Percentiles rank a stretch among this genome's conserved stretches.
Conservation (phyloP, 2,329 filamentous ascomycete species). For the Helotiales sp. region DNA sequence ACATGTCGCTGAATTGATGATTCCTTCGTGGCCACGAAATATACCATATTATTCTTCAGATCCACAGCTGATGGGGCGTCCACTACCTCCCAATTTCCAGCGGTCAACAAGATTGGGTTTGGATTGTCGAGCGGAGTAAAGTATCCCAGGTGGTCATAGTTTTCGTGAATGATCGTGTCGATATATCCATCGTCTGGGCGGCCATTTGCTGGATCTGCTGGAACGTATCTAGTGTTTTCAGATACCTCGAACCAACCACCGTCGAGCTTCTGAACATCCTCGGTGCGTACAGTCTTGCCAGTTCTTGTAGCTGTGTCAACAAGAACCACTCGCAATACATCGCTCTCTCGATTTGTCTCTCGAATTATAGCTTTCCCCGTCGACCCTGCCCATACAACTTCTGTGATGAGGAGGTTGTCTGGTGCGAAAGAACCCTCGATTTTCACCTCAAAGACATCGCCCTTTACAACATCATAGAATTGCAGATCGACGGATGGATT, state of each 20-base stretch:
- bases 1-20: constrained; percentile 87
- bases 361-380: constrained; percentile 78
- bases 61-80: constrained; percentile 83
- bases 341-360: constrained; percentile 92
- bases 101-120: constrained; percentile 81
- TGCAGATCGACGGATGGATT: constrained; percentile 87
- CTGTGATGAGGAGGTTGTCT: constrained; percentile 85
- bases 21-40: constrained; percentile 85
- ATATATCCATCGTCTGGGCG: constrained; percentile 86
- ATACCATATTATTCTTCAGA: constrained; percentile 81
- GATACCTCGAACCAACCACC: constrained; percentile 97
- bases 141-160: constrained; percentile 89
- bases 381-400: constrained; percentile 83
- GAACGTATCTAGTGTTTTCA: constrained; percentile 81
- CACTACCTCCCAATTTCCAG: constrained; percentile 90
- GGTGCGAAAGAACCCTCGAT: constrained; percentile 77
- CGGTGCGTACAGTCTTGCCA: constrained; percentile 75
- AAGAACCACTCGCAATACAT: constrained; percentile 82
- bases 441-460: constrained; percentile 76
- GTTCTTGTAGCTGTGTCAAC: constrained; percentile 74
- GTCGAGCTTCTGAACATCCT: constrained; percentile 81
- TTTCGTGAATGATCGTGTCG: constrained; percentile 82
- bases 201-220: constrained; percentile 75
- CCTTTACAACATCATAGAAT: constrained; percentile 81
- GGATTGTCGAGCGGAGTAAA: constrained; percentile 85